Percentiles rank a stretch among this genome's conserved stretches.
Conservation (phyloP, 768 basidiomycete genomes). For the Amanita fuliginea region DNA sequence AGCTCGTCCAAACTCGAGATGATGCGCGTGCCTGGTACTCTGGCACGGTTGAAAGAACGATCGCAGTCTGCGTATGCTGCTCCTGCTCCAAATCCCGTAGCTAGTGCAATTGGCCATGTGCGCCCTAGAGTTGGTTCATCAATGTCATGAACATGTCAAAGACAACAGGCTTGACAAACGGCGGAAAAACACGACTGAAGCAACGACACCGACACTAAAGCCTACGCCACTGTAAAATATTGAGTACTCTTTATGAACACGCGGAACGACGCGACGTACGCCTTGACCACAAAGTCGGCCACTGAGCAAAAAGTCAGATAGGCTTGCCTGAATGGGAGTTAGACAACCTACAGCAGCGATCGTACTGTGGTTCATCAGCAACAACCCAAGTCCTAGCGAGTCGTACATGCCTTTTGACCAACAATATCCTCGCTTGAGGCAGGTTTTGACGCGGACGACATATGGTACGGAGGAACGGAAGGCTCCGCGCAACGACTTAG, state of each 20-base stretch:
- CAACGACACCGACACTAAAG: conserved; percentile 80
- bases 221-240: conserved; percentile 58
- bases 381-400: neutral
- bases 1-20: conserved; percentile 23
- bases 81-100: conserved; percentile 81
- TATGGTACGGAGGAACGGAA: conserved; percentile 16
- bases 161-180: conserved; percentile 40
- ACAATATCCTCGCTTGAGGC: conserved; percentile 84
- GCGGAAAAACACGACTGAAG: conserved; percentile 85
- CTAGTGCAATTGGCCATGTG: conserved; percentile 82
- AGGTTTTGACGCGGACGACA: conserved; percentile 51
- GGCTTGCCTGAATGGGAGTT: neutral
- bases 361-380: conserved; percentile 43
- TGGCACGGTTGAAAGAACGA: conserved; percentile 84
- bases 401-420: conserved; percentile 65
- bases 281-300: conserved; percentile 79
- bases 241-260: neutral
- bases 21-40: conserved; percentile 76
- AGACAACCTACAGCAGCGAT: conserved; percentile 60
- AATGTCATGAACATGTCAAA: conserved; percentile 2
- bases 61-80: conserved; percentile 89
- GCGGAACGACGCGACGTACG: conserved; percentile 34
- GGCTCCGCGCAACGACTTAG: conserved; percentile 14
- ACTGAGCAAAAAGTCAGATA: conserved; percentile 25
- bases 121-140: conserved; percentile 48